phyloP scores from a whole-genome alignment of 768 basidiomycete species.

The Epithele typhae region DNA sequence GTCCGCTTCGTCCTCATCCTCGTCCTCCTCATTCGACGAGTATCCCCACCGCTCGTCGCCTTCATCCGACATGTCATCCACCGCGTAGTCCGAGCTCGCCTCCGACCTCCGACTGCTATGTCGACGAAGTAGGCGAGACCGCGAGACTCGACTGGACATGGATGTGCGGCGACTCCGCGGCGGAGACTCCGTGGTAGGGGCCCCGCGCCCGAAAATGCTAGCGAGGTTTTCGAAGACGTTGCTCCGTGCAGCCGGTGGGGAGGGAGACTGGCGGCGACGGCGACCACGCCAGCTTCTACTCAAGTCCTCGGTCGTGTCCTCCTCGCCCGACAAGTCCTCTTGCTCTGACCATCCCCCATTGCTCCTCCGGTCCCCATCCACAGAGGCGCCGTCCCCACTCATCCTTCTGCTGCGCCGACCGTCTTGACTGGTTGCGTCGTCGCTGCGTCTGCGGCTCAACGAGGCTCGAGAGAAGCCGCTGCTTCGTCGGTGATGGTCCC shows the following conservation, averaged over 20 bases:
- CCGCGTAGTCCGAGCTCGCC: constrained; percentile 53
- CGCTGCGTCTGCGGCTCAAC: constrained; percentile 47
- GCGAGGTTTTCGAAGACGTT: constrained; percentile 64
- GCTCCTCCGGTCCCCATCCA: not conserved
- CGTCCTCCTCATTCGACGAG: constrained; percentile 79
- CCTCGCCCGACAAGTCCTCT: constrained; percentile 28
- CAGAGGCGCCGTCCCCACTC: constrained; percentile 18
- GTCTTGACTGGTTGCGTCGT: constrained; percentile 18
- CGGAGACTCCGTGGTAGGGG: constrained; percentile 30
- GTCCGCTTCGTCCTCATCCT: constrained; percentile 39
- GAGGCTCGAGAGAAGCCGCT: constrained; percentile 50
- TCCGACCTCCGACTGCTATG: constrained; percentile 51
- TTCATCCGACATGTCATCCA: constrained; percentile 41
- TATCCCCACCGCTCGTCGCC: constrained; percentile 86
- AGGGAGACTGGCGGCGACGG: constrained; percentile 8
- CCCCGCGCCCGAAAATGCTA: constrained; percentile 55
- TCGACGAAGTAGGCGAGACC: constrained; percentile 40
- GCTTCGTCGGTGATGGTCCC: constrained; percentile 48
- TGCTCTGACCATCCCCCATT: constrained; percentile 5
- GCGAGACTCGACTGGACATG: constrained; percentile 51
- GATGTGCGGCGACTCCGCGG: constrained; percentile 46
- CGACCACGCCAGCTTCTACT: constrained; percentile 8
- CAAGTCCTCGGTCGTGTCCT: constrained; percentile 18
- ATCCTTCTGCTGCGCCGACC: constrained; percentile 9
- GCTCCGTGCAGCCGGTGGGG: constrained; percentile 25